phyloP scores from a whole-genome alignment of 225 moss, liverwort and hornwort species.

The Physcomitrellopsis africana region DNA sequence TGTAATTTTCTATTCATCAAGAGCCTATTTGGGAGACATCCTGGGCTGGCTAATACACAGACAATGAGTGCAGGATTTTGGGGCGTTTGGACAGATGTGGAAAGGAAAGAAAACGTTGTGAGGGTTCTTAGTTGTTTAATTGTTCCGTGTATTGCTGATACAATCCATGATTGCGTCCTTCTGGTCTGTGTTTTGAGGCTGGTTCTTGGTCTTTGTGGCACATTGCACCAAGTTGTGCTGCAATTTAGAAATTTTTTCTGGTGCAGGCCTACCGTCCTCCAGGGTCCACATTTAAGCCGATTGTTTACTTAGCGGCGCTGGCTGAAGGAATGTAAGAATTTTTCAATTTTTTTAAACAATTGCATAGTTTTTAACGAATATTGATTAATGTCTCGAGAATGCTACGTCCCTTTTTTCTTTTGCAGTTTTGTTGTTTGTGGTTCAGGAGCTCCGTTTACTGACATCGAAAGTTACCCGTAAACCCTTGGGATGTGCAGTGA shows the following conservation, averaged over 20 bases:
- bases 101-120: conserved; percentile 22
- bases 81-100: conserved; percentile 14
- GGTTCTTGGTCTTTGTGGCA: conserved; percentile 15
- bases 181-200: conserved; percentile 9
- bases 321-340: conserved; percentile 85
- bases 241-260: conserved; percentile 28
- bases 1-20: conserved; percentile 1
- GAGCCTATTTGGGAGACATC: conserved; percentile 18
- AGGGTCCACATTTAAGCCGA: conserved; percentile 97
- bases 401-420: conserved; percentile 1
- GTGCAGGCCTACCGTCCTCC: conserved; percentile 91
- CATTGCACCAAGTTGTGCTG: neutral
- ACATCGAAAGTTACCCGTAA: conserved; percentile 9
- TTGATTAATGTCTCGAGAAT: conserved; percentile 3
- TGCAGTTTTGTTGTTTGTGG: neutral
- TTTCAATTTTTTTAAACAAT: neutral
- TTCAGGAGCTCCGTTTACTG: conserved; percentile 17
- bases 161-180: conserved; percentile 22
- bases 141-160: conserved; percentile 19
- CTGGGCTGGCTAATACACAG: conserved; percentile 20
- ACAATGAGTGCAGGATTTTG: conserved; percentile 22
- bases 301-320: conserved; percentile 93
- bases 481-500: conserved; percentile 43
- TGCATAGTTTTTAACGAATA: neutral
- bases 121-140: conserved; percentile 26